Evolutionary conservation across 495 filamentous ascomycete species (phyloP).

Genomic region (Penicillium steckii): DNA sequence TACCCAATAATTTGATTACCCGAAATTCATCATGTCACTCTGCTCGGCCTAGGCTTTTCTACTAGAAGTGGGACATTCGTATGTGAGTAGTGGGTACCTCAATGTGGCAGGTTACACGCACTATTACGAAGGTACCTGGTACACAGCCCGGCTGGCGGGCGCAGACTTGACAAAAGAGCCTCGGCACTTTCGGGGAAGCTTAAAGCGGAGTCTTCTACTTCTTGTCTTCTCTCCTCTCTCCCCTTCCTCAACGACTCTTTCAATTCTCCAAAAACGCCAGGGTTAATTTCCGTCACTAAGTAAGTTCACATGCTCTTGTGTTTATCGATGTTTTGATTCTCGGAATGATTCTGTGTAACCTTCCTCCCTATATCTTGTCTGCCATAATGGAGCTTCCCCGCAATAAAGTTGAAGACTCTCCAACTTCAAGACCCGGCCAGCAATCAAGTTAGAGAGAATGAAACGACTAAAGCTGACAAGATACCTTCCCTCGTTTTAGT

Average conservation of each 20-base stretch:
- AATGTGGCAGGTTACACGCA: rapidly evolving
- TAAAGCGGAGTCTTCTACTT: constrained; percentile 16
- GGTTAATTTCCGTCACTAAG: constrained; percentile 7
- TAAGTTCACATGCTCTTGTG: constrained; percentile 10
- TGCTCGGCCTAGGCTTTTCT: constrained; percentile 10
- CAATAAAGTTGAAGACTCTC: constrained; percentile 15
- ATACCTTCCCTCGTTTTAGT: background rate
- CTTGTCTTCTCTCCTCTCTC: background rate
- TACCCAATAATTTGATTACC: background rate
- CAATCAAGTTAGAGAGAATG: too few relatives aligned
- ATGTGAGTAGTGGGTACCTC: constrained; percentile 7
- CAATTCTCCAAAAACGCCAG: background rate
- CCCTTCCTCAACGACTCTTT: background rate
- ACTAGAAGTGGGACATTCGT: background rate
- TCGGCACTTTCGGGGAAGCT: constrained; percentile 27
- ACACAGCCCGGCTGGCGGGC: constrained; percentile 12
- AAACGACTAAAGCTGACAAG: background rate
- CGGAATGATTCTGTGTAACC: background rate
- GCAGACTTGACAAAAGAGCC: constrained; percentile 15
- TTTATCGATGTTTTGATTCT: background rate
- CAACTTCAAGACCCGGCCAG: background rate
- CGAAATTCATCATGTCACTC: background rate
- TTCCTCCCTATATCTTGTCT: background rate
- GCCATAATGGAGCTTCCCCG: constrained; percentile 23
- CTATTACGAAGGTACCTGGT: constrained; percentile 4